A percentile compares a stretch with the other conserved stretches of the same genome.
These are phyloP conservation scores for Aspergillus calidoustus DNA, from an alignment of 2,329 filamentous ascomycete genomes.

Conservation along the genomic window DNA sequence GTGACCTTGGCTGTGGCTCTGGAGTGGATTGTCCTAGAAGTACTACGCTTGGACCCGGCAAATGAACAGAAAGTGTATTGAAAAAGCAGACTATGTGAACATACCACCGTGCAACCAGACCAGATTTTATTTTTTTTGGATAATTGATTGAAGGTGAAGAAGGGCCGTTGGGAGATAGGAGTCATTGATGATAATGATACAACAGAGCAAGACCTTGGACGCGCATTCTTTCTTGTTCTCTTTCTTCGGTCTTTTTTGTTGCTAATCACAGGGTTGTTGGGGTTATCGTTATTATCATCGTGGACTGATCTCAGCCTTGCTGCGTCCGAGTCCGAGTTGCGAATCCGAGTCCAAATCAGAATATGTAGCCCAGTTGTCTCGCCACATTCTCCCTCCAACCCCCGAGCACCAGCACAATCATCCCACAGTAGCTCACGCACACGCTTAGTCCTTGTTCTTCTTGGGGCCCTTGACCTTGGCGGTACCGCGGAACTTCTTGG, in stretches of 20 bases:
- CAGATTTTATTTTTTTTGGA: not conserved
- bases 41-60: not conserved
- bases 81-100: not conserved
- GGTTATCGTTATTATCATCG: constrained; percentile 22
- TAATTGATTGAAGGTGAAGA: not conserved
- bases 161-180: not conserved
- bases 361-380: constrained; percentile 10
- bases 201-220: constrained; percentile 14
- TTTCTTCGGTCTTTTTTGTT: constrained; percentile 16
- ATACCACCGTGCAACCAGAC: not conserved
- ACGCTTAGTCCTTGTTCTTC: constrained; percentile 81
- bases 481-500: constrained; percentile 97
- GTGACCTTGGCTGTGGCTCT: not conserved
- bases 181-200: constrained; percentile 11
- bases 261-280: constrained; percentile 19
- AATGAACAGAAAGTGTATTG: not conserved
- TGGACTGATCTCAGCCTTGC: constrained; percentile 9
- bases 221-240: constrained; percentile 8
- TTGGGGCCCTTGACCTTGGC: constrained; percentile 98
- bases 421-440: constrained; percentile 24
- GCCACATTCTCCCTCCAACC: constrained; percentile 24
- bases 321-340: constrained; percentile 14
- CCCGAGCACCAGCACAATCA: constrained; percentile 36
- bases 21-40: not conserved
- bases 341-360: constrained; percentile 14